Evolutionary conservation across 139 green algal species (phyloP).

Genomic region (Asterochloris sp.): DNA sequence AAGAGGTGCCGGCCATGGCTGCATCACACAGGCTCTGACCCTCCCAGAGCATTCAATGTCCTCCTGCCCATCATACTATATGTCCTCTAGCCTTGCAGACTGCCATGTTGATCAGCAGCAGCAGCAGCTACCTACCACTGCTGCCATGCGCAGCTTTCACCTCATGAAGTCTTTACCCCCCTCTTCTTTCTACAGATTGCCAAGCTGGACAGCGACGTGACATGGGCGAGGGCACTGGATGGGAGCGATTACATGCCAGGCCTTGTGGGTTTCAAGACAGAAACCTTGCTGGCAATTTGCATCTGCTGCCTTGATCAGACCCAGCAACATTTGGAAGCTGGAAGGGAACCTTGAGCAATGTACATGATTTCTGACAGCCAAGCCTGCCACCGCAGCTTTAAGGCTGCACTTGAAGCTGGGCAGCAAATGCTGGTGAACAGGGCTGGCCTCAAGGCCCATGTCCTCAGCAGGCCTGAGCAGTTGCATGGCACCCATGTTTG

Average conservation of each 20-base stretch:
- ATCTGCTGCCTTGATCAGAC: too few species aligned
- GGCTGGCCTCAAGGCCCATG: too few species aligned
- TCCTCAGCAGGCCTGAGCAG: too few species aligned
- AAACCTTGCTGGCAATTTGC: too few species aligned
- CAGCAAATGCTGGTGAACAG: too few species aligned
- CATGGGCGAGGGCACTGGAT: slow-evolving; percentile 89
- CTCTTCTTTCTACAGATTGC: slow-evolving; percentile 19
- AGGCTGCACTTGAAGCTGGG: too few species aligned
- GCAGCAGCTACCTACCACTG: background rate
- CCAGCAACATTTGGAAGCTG: too few species aligned
- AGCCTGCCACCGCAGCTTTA: too few species aligned
- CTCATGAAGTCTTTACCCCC: background rate
- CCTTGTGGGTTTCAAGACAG: background rate
- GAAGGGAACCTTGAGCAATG: too few species aligned
- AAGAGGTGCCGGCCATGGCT: slow-evolving; percentile 27
- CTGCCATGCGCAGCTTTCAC: background rate
- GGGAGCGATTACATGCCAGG: slow-evolving; percentile 95
- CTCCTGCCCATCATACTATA: background rate
- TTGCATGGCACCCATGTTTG: too few species aligned
- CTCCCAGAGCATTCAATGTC: background rate
- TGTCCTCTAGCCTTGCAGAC: background rate
- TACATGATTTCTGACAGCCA: too few species aligned
- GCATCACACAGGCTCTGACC: too few species aligned
- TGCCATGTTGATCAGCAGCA: background rate
- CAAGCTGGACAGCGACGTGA: slow-evolving; percentile 48